Conservation (phyloP, 1,284 basidiomycete genomes). For the Sanguinoderma infundibulare region DNA sequence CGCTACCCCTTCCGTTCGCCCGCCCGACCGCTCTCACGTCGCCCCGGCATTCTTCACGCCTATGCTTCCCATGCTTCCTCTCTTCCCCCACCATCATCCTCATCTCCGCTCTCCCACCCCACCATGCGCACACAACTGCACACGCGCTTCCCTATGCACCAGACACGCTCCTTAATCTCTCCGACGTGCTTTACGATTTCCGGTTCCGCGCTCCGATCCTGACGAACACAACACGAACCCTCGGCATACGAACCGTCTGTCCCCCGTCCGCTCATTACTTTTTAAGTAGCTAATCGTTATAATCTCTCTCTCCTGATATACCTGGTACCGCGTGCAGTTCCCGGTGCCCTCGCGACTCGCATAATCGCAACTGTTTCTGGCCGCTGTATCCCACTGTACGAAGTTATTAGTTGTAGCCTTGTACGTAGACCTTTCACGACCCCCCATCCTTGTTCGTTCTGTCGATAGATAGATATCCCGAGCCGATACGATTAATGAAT, state of each 20-base stretch:
- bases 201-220: background rate
- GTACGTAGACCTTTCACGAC: conserved; percentile 5
- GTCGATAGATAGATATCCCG: background rate
- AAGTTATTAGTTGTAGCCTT: conserved; percentile 9
- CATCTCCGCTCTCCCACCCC: conserved; percentile 9
- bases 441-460: background rate
- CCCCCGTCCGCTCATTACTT: background rate
- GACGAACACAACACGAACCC: conserved; percentile 1
- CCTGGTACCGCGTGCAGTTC: background rate
- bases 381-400: conserved; percentile 9
- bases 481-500: background rate
- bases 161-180: conserved; percentile 15
- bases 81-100: background rate
- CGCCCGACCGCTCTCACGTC: background rate
- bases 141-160: conserved; percentile 5
- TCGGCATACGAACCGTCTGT: background rate
- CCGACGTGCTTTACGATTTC: conserved; percentile 1
- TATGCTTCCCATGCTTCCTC: conserved; percentile 1
- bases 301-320: background rate
- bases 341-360: background rate
- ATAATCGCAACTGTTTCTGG: background rate
- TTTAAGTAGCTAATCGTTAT: conserved; percentile 19
- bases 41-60: background rate
- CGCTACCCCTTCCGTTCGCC: background rate
- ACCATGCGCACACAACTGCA: conserved; percentile 4